Evolutionary conservation across 495 filamentous ascomycete genomes (phyloP), one percentile per base, ranked within the genome.

Genomic region (Hypoxylon fuscum): DNA sequence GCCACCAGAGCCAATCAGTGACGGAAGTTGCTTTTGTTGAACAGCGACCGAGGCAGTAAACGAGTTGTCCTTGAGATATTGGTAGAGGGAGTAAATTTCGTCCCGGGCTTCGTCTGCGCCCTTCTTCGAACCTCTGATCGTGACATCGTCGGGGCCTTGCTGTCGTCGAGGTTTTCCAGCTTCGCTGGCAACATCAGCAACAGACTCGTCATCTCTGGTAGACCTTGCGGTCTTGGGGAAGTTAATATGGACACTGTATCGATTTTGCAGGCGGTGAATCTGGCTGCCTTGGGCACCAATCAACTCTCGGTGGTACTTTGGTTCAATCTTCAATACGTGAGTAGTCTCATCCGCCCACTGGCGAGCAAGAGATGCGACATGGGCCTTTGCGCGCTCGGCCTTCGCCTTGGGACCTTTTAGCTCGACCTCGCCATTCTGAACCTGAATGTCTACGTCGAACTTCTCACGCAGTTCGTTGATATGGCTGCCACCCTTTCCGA

Each of bases 401-500:
- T 86, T 85, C 32, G 82, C 81, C 67, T 82, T 81, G 25, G 84
- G 82, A 34, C 85, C 85, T 60, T 82, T 86, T 10, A 88, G 76
- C 55, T 83, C 81, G n/a, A 86, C 83, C 57, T 81, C 81, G 18
- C 85, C 85, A 54, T 87, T 82, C 40, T 96, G 90, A 29, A 98
- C 86, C 70, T 96, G 90, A 65, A 99, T 97, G 40, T 98, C 95
- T 27, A 99, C 96, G 71, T 98, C 96, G 65, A 96, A 96, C 71
- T 95, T 92, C 27, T 98, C 95, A 14, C 93, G 90, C n/a, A 97
- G 81, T 70, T 96, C 93, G 59, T 91, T 91, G 76, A 98, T 95
- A 74, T 94, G 94, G 76, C 93, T 93, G 20, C 95, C 95, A 34
- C 87, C 86, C 72, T 90, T 91, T 55, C 95, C 95, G 63, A 99